Conservation (phyloP, 768 basidiomycete genomes). For the Naganishia friedmannii region DNA sequence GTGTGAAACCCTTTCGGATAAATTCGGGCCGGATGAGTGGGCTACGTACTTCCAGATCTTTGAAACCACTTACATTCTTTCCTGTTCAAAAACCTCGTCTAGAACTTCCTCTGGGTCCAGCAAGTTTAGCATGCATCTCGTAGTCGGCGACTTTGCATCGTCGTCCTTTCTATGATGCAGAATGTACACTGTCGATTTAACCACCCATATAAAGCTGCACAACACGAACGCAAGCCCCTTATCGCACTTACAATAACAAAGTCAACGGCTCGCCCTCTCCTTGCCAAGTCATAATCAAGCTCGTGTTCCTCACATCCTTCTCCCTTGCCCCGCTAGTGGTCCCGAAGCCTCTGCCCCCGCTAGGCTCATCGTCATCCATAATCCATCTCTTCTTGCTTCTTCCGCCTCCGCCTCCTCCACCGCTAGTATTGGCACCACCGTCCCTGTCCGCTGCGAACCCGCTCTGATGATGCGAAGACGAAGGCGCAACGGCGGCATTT, state of each 20-base stretch:
- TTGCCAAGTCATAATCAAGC: slow-evolving; percentile 78
- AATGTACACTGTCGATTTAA: neutral
- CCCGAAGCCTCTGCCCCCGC: slow-evolving; percentile 24
- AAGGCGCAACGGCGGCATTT: slow-evolving; percentile 57
- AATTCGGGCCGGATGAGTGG: neutral
- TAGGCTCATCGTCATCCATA: slow-evolving; percentile 53
- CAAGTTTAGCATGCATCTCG: slow-evolving; percentile 55
- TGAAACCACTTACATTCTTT: slow-evolving; percentile 58
- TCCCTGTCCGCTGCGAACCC: slow-evolving; percentile 16
- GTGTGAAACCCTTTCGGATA: slow-evolving; percentile 62
- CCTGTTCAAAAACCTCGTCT: slow-evolving; percentile 72
- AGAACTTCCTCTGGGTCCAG: slow-evolving; percentile 77
- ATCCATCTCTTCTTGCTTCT: slow-evolving; percentile 54
- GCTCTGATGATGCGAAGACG: slow-evolving; percentile 25
- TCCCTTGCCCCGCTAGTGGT: slow-evolving; percentile 17
- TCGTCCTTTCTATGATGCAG: slow-evolving; percentile 42
- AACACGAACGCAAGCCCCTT: slow-evolving; percentile 1
- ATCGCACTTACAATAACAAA: slow-evolving; percentile 63
- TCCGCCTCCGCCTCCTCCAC: slow-evolving; percentile 54
- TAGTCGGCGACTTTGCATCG: slow-evolving; percentile 42
- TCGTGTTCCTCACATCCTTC: slow-evolving; percentile 61
- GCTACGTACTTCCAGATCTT: slow-evolving; percentile 1
- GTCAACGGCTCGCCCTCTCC: slow-evolving; percentile 75
- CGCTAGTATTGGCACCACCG: slow-evolving; percentile 53
- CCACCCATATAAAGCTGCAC: slow-evolving; percentile 14